A percentile compares a stretch with the other conserved stretches of the same genome.
phyloP scores from a whole-genome alignment of 176 grass and related monocot species.

The sorghum (Sorghum bicolor) region Sorghum_bicolor_NCBIv3 NC_012870.2:64575501-64576000 shows the following conservation, averaged over 20 bases:
- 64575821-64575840: conserved; percentile 24
- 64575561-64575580: neutral
- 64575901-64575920: neutral
- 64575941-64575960: neutral
- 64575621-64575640: neutral
- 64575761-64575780: conserved; percentile 91
- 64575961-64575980: conserved; percentile 2
- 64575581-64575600: neutral
- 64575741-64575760: conserved; percentile 98
- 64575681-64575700: conserved; percentile 97
- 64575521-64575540: conserved; percentile 76
- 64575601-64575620: neutral
- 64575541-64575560: conserved; percentile 1
- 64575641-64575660: conserved; percentile 23
- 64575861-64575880: neutral
- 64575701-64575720: conserved; percentile 99
- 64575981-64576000: conserved; percentile 18
- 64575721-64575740: conserved; percentile 99
- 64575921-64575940: neutral
- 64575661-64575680: conserved; percentile 40
- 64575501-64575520: conserved; percentile 98
- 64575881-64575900: conserved; percentile 9
- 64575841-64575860: neutral
- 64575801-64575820: conserved; percentile 50
- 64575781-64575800: conserved; percentile 70